Conservation (phyloP, 129 eudicot genomes). For the sunflower (Helianthus annuus) region HanXRQr2.0-SUNRISE NC_035445.2:24416181-24416680, state of each 20-base stretch:
- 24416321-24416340: constrained; percentile 30
- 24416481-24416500: too few species aligned
- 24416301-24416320: constrained; percentile 20
- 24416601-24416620: too few species aligned
- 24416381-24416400: constrained; percentile 63
- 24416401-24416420: constrained; percentile 54
- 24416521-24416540: constrained; percentile 49
- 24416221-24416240: constrained; percentile 50
- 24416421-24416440: constrained; percentile 60
- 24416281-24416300: constrained; percentile 28
- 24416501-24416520: neutral
- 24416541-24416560: neutral
- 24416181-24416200: constrained; percentile 83
- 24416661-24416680: too few species aligned
- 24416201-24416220: constrained; percentile 75
- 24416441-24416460: constrained; percentile 43
- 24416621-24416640: too few species aligned
- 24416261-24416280: constrained; percentile 41
- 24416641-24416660: too few species aligned
- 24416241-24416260: constrained; percentile 49
- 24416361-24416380: constrained; percentile 41
- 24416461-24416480: constrained; percentile 27
- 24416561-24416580: too few species aligned
- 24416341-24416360: constrained; percentile 28
- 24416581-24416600: too few species aligned